These are phyloP conservation scores for Leishmania arabica DNA, from an alignment of 208 protist species.

Conservation along the genomic window DNA sequence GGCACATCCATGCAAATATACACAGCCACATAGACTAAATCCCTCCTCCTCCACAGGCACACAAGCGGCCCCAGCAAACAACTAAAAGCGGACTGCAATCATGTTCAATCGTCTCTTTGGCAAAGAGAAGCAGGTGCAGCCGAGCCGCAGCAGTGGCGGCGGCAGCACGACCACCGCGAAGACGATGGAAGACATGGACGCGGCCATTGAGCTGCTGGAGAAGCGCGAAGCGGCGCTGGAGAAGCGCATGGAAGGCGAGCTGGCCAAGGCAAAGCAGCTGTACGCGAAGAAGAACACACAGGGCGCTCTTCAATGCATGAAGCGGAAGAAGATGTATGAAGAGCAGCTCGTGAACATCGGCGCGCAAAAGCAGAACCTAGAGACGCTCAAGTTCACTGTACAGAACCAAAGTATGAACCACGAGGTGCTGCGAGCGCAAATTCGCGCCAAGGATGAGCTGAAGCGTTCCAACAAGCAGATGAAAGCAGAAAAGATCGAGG, in stretches of 20 bases:
- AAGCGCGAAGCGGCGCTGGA: slow-evolving; percentile 85
- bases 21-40: not conserved
- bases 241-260: slow-evolving; percentile 88
- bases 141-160: slow-evolving; percentile 21
- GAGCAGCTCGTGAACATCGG: slow-evolving; percentile 73
- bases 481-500: slow-evolving; percentile 88
- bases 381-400: slow-evolving; percentile 85
- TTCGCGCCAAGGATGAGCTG: slow-evolving; percentile 70
- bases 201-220: slow-evolving; percentile 79
- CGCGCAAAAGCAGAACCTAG: slow-evolving; percentile 80
- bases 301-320: slow-evolving; percentile 86
- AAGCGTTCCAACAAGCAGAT: slow-evolving; percentile 85
- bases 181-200: slow-evolving; percentile 78
- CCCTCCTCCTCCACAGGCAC: not conserved
- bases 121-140: slow-evolving; percentile 59
- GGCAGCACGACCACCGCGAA: slow-evolving; percentile 26
- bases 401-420: slow-evolving; percentile 89
- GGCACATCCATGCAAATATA: not conserved
- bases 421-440: slow-evolving; percentile 82
- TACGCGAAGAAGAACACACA: slow-evolving; percentile 88
- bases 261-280: slow-evolving; percentile 79
- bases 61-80: slow-evolving; percentile 3
- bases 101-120: slow-evolving; percentile 88
- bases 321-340: slow-evolving; percentile 92
- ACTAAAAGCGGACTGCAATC: not conserved